Conservation (phyloP, 805 yeast species). For the Alloascoidea africana region DNA sequence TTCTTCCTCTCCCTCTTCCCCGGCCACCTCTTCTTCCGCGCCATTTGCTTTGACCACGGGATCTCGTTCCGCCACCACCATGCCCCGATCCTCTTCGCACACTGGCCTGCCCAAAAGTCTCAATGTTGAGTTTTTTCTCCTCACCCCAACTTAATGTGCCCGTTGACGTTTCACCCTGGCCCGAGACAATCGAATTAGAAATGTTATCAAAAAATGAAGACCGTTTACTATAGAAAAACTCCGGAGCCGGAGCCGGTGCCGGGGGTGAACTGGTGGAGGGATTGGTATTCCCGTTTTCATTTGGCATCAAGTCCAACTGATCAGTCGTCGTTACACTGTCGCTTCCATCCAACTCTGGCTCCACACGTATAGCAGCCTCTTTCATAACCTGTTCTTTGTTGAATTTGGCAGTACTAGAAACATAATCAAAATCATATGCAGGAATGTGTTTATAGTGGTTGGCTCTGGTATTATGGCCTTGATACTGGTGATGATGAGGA, state of each 20-base stretch:
- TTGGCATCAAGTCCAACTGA: too few relatives aligned
- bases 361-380: too few relatives aligned
- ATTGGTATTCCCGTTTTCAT: too few relatives aligned
- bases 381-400: slow-evolving; percentile 11
- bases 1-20: slow-evolving; percentile 19
- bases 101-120: slow-evolving; percentile 70
- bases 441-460: too few relatives aligned
- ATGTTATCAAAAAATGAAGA: slow-evolving; percentile 84
- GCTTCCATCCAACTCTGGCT: slow-evolving; percentile 7
- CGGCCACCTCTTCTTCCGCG: slow-evolving; percentile 21
- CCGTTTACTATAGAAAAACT: slow-evolving; percentile 50
- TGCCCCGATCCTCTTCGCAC: slow-evolving; percentile 27
- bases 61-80: slow-evolving; percentile 37
- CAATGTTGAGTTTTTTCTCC: slow-evolving; percentile 59
- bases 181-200: too few relatives aligned
- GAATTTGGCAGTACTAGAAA: slow-evolving; percentile 58
- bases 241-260: slow-evolving; percentile 9
- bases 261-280: too few relatives aligned
- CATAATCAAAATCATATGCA: slow-evolving; percentile 61
- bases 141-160: slow-evolving; percentile 47
- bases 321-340: too few relatives aligned
- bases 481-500: too few relatives aligned
- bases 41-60: too few relatives aligned
- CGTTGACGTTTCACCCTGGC: slow-evolving; percentile 29
- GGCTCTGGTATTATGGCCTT: too few relatives aligned